phyloP scores from a whole-genome alignment of 2,329 filamentous ascomycete species.

The Penicillium digitatum region DNA sequence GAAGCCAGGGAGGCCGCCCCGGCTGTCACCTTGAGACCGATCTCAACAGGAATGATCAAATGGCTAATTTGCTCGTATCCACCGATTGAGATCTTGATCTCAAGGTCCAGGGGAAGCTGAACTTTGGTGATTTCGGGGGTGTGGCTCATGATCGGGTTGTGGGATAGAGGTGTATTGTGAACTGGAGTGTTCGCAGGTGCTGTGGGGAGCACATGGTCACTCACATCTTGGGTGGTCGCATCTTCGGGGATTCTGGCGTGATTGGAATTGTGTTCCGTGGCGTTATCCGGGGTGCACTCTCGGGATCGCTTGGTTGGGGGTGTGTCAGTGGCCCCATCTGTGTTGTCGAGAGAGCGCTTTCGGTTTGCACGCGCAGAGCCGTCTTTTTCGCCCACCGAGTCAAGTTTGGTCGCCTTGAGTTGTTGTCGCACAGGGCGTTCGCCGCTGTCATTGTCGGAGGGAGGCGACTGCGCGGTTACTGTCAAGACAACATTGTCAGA shows the following conservation, averaged over 20 bases:
- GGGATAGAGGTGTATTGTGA: background rate
- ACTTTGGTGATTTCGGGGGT: background rate
- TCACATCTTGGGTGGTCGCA: background rate
- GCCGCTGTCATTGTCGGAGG: slow-evolving; percentile 42
- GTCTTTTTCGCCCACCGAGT: slow-evolving; percentile 26
- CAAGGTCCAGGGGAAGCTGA: background rate
- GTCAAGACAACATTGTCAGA: slow-evolving; percentile 10
- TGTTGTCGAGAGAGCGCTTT: slow-evolving; percentile 35
- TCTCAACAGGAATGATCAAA: background rate
- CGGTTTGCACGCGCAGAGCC: slow-evolving; percentile 17
- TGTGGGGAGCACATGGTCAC: background rate
- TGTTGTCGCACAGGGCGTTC: slow-evolving; percentile 59
- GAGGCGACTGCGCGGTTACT: slow-evolving; percentile 27
- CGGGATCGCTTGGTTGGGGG: slow-evolving; percentile 43
- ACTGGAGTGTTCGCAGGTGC: background rate
- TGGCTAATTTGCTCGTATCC: background rate
- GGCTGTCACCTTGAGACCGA: background rate
- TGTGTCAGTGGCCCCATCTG: slow-evolving; percentile 28
- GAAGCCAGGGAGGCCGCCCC: background rate
- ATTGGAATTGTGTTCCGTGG: slow-evolving; percentile 11
- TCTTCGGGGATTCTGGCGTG: background rate
- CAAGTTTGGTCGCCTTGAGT: slow-evolving; percentile 60
- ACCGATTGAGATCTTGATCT: background rate
- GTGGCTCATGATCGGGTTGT: background rate
- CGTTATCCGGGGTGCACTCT: slow-evolving; percentile 34